Conservation (phyloP, 495 filamentous ascomycete genomes). For the Penicillium robsamsonii region DNA sequence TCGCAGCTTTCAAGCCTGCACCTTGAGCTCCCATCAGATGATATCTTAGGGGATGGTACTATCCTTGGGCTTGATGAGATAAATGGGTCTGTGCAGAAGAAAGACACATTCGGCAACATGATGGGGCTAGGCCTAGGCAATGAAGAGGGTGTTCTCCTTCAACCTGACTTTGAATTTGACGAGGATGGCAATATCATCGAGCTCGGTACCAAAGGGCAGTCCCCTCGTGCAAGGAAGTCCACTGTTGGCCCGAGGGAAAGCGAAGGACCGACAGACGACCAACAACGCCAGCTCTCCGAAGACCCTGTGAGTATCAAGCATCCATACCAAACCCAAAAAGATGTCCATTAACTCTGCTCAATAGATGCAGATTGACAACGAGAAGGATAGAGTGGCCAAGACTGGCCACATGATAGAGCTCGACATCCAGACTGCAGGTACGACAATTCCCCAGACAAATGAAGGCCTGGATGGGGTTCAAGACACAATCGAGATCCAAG, state of each 20-base stretch:
- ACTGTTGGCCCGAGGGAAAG: neutral
- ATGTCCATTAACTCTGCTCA: neutral
- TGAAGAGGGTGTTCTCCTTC: conserved; percentile 53
- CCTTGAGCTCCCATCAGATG: conserved; percentile 35
- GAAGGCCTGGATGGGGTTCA: neutral
- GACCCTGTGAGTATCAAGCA: conserved; percentile 24
- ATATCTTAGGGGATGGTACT: conserved; percentile 21
- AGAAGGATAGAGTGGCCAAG: neutral
- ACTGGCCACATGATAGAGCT: conserved; percentile 21
- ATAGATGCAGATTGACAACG: conserved; percentile 7
- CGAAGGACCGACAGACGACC: neutral
- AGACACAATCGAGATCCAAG: conserved; percentile 6
- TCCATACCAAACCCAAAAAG: neutral
- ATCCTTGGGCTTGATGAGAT: conserved; percentile 24
- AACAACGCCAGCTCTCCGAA: neutral
- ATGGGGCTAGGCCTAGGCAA: conserved; percentile 30
- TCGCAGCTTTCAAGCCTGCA: conserved; percentile 30
- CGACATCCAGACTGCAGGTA: conserved; percentile 20
- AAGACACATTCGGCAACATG: conserved; percentile 18
- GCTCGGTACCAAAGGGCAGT: conserved; percentile 23
- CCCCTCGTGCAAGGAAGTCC: conserved; percentile 16
- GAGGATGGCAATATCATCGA: conserved; percentile 59
- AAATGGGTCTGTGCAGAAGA: conserved; percentile 25
- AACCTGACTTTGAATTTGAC: conserved; percentile 65
- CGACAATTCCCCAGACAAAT: neutral